Evolutionary conservation across 352 stramenopile genomes (phyloP).

Genomic region (Elongisporangium anandrum): DNA sequence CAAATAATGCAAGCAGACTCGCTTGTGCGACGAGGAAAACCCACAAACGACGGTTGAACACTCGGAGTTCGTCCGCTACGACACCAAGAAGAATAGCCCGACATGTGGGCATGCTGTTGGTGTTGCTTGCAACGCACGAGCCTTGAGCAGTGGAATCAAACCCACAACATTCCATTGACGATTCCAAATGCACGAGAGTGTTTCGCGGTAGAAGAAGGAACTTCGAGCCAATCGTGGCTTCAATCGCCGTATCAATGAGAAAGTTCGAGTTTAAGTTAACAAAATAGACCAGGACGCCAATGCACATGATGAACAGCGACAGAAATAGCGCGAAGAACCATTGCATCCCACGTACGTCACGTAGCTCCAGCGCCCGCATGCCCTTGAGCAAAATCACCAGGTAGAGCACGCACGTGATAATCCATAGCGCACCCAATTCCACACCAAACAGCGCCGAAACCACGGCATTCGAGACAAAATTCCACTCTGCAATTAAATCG

Average conservation of each 20-base stretch:
- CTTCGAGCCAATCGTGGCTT: constrained; percentile 22
- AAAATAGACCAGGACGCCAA: constrained; percentile 24
- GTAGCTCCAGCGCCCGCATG: constrained; percentile 18
- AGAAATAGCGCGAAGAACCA: constrained; percentile 28
- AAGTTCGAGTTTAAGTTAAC: constrained; percentile 26
- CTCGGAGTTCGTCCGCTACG: not conserved
- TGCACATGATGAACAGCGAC: constrained; percentile 22
- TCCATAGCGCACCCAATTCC: constrained; percentile 25
- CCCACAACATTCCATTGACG: constrained; percentile 42
- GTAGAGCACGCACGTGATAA: constrained; percentile 11
- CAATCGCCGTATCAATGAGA: constrained; percentile 26
- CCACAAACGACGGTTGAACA: constrained; percentile 12
- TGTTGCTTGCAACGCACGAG: constrained; percentile 10
- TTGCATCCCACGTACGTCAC: constrained; percentile 23
- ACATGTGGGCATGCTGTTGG: constrained; percentile 20
- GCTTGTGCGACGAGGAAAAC: constrained; percentile 16
- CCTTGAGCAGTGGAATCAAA: constrained; percentile 29
- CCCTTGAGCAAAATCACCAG: constrained; percentile 24
- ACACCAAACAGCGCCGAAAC: constrained; percentile 33
- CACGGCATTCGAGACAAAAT: constrained; percentile 25
- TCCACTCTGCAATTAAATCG: constrained; percentile 36
- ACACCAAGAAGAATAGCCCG: constrained; percentile 9
- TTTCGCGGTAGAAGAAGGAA: constrained; percentile 20
- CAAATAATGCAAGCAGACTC: constrained; percentile 14
- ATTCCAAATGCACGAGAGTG: constrained; percentile 27